Base-by-base conservation (phyloP, 257 asterid genomes). In the Rhazya stricta region DNA sequence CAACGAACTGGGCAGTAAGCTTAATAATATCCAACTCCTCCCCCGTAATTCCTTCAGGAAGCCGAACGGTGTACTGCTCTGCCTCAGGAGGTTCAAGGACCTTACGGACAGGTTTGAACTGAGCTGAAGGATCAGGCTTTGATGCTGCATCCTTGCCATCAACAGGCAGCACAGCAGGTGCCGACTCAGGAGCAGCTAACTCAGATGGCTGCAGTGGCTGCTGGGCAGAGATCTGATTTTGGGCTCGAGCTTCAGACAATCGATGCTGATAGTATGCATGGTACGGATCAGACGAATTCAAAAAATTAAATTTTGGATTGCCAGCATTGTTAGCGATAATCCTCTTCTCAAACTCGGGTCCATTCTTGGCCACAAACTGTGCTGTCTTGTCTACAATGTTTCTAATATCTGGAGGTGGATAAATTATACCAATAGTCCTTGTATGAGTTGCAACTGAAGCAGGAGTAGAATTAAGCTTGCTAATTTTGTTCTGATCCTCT, bases 51-150 rank as follows among this genome's bases (percentile, higher is more conserved):
- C 97, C 98, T 80, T 91, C 98, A 75, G 97, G 97, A 62, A 94
- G 94, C 71, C 91, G 83, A 65, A 94, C 98, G 9, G 97, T 91
- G 72, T 90, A 94, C 43, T 89, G 94, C 80, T 94, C 98, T 4
- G 95, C 90, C 86, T 94, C 98, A 21, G 98, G 97, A 36, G 97
- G 97, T 81, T 94, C 97, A 75, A 91, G 97, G 81, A 88, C 92
- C 85, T 83, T 89, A 27, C 81, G 87, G 10, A 85, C 87, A 36
- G 89, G 72, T 67, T 91, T 85, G 84, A 94, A 90, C 48, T 71
- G 89, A 41, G 94, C 93, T 0, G 93, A 71, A 1, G 87, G 97
- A 54, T 91, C 98, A 72, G 97, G 89, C 79, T 89, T 93, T 12
- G 80, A 78, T 5, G 78, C 63, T 66, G 85, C 88, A 74, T 85